phyloP scores from a whole-genome alignment of 768 basidiomycete species.

The Lentinula sp. region DNA sequence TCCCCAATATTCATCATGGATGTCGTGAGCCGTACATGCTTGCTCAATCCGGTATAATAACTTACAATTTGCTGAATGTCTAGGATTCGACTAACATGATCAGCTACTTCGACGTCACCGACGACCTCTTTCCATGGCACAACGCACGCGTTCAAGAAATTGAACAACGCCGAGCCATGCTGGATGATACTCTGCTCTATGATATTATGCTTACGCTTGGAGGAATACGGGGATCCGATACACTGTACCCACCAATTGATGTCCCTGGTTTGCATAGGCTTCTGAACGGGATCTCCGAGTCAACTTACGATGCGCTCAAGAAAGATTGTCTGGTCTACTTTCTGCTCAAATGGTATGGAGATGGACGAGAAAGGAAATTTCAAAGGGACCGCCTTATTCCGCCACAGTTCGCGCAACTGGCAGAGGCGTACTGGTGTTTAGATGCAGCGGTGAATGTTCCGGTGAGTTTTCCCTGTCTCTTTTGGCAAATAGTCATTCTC shows the following conservation, averaged over 20 bases:
- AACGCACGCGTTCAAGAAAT: slow-evolving; percentile 49
- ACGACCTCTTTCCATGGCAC: slow-evolving; percentile 54
- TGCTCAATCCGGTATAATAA: not conserved
- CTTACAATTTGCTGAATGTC: not conserved
- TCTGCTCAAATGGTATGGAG: slow-evolving; percentile 73
- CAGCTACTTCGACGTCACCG: slow-evolving; percentile 46
- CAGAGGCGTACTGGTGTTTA: slow-evolving; percentile 84
- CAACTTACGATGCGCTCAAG: slow-evolving; percentile 69
- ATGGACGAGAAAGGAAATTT: slow-evolving; percentile 51
- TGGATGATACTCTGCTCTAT: slow-evolving; percentile 64
- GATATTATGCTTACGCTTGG: slow-evolving; percentile 67
- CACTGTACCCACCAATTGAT: slow-evolving; percentile 65
- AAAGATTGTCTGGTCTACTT: slow-evolving; percentile 78
- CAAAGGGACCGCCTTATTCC: slow-evolving; percentile 54
- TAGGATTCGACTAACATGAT: not conserved
- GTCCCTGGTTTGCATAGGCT: slow-evolving; percentile 46
- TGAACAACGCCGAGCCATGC: slow-evolving; percentile 50
- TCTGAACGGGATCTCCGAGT: slow-evolving; percentile 53
- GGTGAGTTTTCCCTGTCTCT: slow-evolving; percentile 35
- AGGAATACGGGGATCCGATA: slow-evolving; percentile 51
- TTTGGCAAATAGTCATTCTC: not conserved
- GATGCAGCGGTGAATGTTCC: slow-evolving; percentile 62
- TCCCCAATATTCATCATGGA: not conserved
- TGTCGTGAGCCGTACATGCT: not conserved
- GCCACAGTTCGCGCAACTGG: slow-evolving; percentile 66